phyloP scores from a whole-genome alignment of 305 asterid genomes.

The Salvia sclarea region DNA sequence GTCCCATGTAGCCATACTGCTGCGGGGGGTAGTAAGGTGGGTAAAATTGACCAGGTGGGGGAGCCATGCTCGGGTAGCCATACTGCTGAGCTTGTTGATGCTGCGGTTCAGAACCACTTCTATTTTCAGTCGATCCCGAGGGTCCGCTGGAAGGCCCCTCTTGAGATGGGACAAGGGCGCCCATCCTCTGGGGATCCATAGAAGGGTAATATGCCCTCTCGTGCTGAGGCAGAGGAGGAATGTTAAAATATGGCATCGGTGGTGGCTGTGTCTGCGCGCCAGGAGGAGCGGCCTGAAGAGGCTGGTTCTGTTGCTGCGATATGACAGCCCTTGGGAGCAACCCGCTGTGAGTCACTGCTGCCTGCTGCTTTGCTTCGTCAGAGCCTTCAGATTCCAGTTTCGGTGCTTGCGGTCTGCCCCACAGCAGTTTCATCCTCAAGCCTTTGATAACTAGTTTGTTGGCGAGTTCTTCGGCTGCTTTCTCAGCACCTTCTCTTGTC shows the following conservation, averaged over 20 bases:
- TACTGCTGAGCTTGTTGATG: conserved; percentile 43
- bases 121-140: conserved; percentile 59
- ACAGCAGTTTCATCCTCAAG: conserved; percentile 80
- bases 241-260: conserved; percentile 78
- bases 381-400: conserved; percentile 60
- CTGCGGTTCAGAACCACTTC: conserved; percentile 43
- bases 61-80: conserved; percentile 58
- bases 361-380: conserved; percentile 77
- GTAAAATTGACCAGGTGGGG: conserved; percentile 68
- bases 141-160: conserved; percentile 70
- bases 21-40: conserved; percentile 68
- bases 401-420: conserved; percentile 86
- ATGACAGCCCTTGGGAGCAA: conserved; percentile 81
- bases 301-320: conserved; percentile 88
- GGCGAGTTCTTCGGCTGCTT: conserved; percentile 90
- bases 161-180: conserved; percentile 69
- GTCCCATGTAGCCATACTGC: conserved; percentile 64
- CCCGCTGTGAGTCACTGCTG: conserved; percentile 75
- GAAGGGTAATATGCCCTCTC: conserved; percentile 87
- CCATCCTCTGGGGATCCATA: conserved; percentile 99
- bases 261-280: conserved; percentile 62
- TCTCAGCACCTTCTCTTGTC: conserved; percentile 92
- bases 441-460: conserved; percentile 88
- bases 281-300: conserved; percentile 56
- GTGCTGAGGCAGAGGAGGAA: conserved; percentile 78